Conservation (phyloP, 495 filamentous ascomycete species). For the Aspergillus cristatus region DNA sequence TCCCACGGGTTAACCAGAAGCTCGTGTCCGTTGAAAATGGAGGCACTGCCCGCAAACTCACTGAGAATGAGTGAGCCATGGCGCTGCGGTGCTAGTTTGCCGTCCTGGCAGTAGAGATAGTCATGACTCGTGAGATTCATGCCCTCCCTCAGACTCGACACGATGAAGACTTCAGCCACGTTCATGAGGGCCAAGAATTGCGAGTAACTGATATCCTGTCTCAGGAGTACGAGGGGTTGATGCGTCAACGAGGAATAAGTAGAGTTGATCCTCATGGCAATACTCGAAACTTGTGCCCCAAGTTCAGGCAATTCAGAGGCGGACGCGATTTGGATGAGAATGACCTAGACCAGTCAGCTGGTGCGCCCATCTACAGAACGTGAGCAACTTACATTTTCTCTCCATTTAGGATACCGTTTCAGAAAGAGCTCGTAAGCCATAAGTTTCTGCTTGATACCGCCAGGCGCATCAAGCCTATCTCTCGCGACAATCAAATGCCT, state of each 20-base stretch:
- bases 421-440: slow-evolving; percentile 81
- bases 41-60: slow-evolving; percentile 86
- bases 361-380: background rate
- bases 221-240: slow-evolving; percentile 77
- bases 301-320: slow-evolving; percentile 70
- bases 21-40: slow-evolving; percentile 58
- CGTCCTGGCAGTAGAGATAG: slow-evolving; percentile 80
- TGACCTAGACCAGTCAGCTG: slow-evolving; percentile 35
- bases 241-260: slow-evolving; percentile 72
- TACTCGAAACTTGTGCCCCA: slow-evolving; percentile 70
- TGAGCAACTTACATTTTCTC: slow-evolving; percentile 47
- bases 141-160: slow-evolving; percentile 79
- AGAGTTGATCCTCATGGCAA: slow-evolving; percentile 80
- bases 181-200: slow-evolving; percentile 78
- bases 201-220: slow-evolving; percentile 77
- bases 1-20: slow-evolving; percentile 89
- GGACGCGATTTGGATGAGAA: slow-evolving; percentile 78
- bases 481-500: slow-evolving; percentile 81
- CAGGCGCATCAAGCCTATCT: slow-evolving; percentile 79
- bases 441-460: slow-evolving; percentile 80
- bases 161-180: slow-evolving; percentile 76
- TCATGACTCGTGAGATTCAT: slow-evolving; percentile 90
- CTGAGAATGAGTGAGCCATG: slow-evolving; percentile 82
- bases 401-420: slow-evolving; percentile 75
- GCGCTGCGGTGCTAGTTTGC: slow-evolving; percentile 51